These are phyloP conservation scores for Syzygium aromaticum DNA, from an alignment of 345 rosid species.

Conservation along the genomic window DNA sequence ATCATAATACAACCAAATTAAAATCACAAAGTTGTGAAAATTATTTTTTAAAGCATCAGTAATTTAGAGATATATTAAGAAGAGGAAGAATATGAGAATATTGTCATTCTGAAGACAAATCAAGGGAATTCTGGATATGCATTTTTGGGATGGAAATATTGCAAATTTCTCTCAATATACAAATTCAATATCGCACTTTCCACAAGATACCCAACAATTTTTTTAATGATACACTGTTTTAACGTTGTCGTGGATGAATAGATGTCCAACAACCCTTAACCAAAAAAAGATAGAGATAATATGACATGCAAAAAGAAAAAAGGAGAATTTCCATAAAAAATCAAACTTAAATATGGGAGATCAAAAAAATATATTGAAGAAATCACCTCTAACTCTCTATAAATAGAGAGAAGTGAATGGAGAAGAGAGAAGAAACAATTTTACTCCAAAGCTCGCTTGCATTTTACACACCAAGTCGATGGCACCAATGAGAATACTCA, in stretches of 20 bases:
- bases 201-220: background rate
- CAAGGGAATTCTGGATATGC: background rate
- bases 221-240: background rate
- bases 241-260: background rate
- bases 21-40: background rate
- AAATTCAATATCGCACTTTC: background rate
- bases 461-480: background rate
- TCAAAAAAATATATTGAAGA: background rate
- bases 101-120: background rate
- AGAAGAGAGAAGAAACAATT: background rate
- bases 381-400: background rate
- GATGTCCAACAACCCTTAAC: background rate
- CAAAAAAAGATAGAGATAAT: background rate
- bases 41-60: background rate
- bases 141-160: background rate
- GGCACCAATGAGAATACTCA: background rate
- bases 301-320: background rate
- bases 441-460: background rate
- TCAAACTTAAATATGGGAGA: background rate
- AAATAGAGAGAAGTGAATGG: background rate
- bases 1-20: background rate
- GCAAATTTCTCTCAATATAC: background rate
- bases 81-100: background rate
- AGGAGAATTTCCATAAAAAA: background rate
- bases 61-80: background rate